Base-by-base conservation (phyloP, 768 basidiomycete species). In the Agaricus sinodeliciosus region DNA sequence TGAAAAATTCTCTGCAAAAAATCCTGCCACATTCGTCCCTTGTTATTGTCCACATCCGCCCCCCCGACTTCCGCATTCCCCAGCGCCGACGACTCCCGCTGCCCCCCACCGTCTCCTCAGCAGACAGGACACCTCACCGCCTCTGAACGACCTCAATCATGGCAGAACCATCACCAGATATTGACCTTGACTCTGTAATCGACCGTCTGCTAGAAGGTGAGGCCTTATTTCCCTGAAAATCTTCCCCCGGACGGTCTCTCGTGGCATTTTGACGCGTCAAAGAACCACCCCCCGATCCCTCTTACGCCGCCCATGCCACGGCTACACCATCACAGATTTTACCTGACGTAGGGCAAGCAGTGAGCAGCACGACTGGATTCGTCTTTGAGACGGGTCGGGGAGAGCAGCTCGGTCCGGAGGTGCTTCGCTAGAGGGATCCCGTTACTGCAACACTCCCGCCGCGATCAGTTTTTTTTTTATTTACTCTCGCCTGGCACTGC, bases 181-280 rank as follows among this genome's bases (percentile, higher is more conserved):
- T 99, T 73, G 95, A 99, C 81, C 82, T 98, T 57, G 95, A 99
- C 79, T 94, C 93, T 70, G 93, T 99, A 77, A 98, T 99, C 66
- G 95, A 97, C 84, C 82, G 94, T 57, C 79, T 98, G 58, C 78
- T 97, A 58, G 95, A 98, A 86, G 95, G 95, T 95, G 77, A 67
- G 67, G 57, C 5, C 36, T 18, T 31, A 16, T 47, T 39, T 35
- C 9, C 19, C 19, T 11, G 5, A 3, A 7, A 26, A 27, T 15
- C 18, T 7, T 41, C 28, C 15, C 27, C 41, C 49, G 16, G 18
- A 18, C 13, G 35, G 18, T 18, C 26, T 5, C 51, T 46, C 22
- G 43, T 39, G 51, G 25, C 27, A 39, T 22, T 35, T 53, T 46
- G 35, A 46, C 51, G 51, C 51, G 44, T 53, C 44, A 37, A 46